Conservation (phyloP, 768 basidiomycete species). For the Tulasnella sp. region DNA sequence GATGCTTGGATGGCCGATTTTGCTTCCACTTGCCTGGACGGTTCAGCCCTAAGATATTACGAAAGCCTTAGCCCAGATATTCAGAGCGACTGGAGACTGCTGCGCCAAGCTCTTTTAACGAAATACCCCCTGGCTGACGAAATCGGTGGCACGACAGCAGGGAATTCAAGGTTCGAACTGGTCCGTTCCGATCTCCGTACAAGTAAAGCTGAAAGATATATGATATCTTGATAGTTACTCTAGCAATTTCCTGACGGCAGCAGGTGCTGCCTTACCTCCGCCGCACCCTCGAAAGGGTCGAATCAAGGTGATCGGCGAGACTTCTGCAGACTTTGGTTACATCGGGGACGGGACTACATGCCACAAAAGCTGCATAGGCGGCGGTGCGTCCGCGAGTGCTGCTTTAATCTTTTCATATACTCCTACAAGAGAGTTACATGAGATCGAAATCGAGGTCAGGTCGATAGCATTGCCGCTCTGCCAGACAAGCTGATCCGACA, state of each 20-base stretch:
- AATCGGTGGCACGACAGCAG: too few relatives aligned
- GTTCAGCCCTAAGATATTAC: neutral
- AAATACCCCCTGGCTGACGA: too few relatives aligned
- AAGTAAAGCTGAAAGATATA: too few relatives aligned
- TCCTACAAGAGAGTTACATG: neutral
- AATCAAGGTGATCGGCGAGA: neutral
- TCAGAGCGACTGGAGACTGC: neutral
- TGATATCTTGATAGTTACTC: too few relatives aligned
- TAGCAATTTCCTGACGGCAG: too few relatives aligned
- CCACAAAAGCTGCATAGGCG: neutral
- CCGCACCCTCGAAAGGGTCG: neutral
- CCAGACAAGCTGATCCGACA: neutral
- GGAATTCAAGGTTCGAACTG: too few relatives aligned
- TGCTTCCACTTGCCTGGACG: neutral
- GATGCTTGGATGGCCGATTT: neutral
- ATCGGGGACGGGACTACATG: neutral
- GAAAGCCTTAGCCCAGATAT: neutral
- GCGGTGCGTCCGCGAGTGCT: neutral
- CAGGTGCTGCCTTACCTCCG: too few relatives aligned
- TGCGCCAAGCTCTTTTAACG: neutral
- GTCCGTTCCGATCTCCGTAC: too few relatives aligned
- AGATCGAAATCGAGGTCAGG: neutral
- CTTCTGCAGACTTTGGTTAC: neutral
- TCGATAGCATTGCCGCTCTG: neutral
- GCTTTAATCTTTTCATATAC: neutral